Conservation (phyloP, 2,329 filamentous ascomycete species). For the Basipetospora chlamydospora region DNA sequence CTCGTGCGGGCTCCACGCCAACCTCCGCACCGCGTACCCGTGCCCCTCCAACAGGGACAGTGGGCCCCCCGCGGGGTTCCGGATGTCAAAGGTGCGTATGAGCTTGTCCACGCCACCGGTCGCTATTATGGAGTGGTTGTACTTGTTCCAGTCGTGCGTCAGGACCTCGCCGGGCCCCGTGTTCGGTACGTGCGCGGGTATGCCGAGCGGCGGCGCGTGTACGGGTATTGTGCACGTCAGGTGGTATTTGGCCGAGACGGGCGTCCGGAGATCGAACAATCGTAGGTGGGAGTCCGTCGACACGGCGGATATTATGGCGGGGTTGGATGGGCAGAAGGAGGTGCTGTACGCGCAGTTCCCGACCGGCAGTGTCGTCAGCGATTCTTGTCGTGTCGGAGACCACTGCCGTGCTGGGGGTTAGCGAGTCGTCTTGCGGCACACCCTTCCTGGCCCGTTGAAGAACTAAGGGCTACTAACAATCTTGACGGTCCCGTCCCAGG, state of each 20-base stretch:
- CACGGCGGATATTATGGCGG: conserved; percentile 72
- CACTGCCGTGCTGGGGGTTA: conserved; percentile 40
- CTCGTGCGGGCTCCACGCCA: conserved; percentile 92
- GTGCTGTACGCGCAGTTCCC: conserved; percentile 90
- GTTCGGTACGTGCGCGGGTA: conserved; percentile 18
- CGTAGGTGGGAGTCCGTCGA: conserved; percentile 80
- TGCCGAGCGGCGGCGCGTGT: conserved; percentile 41
- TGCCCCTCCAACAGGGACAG: conserved; percentile 66
- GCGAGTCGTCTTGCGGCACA: too few species aligned
- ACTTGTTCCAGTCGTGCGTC: conserved; percentile 99
- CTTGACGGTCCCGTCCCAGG: conserved; percentile 94
- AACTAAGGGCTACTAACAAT: conserved; percentile 50
- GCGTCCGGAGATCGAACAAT: conserved; percentile 82
- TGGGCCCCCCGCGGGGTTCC: conserved; percentile 59
- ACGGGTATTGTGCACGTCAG: conserved; percentile 72
- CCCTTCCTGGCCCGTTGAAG: too few species aligned
- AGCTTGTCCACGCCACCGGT: conserved; percentile 78
- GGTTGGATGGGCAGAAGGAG: conserved; percentile 79
- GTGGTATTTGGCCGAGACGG: conserved; percentile 75
- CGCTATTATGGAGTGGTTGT: conserved; percentile 69
- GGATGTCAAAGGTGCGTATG: conserved; percentile 81
- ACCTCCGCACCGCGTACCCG: conserved; percentile 72
- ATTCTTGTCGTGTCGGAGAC: conserved; percentile 63
- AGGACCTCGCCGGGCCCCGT: conserved; percentile 63
- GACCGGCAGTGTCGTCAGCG: conserved; percentile 73